Evolutionary conservation across 257 asterid genomes (phyloP).

Genomic region (Phtheirospermum japonicum): DNA sequence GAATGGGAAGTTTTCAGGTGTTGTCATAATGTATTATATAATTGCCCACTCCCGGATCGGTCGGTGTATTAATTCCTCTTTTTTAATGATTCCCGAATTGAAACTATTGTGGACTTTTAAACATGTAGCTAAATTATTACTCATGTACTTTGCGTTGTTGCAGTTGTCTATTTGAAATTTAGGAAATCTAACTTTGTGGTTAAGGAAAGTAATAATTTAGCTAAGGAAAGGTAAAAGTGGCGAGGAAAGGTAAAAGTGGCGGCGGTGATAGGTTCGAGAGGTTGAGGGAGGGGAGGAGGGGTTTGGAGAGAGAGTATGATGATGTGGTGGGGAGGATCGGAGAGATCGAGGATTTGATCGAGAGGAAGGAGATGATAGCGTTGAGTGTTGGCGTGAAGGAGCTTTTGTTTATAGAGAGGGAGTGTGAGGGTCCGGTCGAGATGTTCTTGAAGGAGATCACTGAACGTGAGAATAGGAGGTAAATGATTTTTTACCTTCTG

Average conservation of each 20-base stretch:
- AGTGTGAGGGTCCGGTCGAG: constrained; percentile 66
- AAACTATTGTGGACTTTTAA: no score
- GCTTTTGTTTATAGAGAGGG: constrained; percentile 75
- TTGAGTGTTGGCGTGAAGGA: constrained; percentile 88
- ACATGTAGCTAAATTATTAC: no score
- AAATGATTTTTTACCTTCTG: constrained; percentile 13
- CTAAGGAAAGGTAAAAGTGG: no score
- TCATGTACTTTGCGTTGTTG: no score
- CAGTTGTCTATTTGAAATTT: no score
- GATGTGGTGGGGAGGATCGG: constrained; percentile 57
- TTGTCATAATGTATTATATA: no score
- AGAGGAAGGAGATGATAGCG: constrained; percentile 62
- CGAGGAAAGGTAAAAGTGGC: constrained; percentile 42
- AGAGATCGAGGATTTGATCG: constrained; percentile 71
- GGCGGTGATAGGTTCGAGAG: constrained; percentile 37
- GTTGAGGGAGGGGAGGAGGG: constrained; percentile 53
- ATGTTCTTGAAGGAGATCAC: constrained; percentile 48
- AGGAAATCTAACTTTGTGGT: no score
- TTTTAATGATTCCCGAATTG: no score
- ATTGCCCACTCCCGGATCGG: no score
- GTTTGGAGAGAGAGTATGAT: constrained; percentile 48
- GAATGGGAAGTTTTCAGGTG: no score
- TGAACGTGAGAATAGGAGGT: constrained; percentile 43
- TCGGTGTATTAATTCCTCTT: no score
- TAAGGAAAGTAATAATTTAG: no score